Conservation (phyloP, 208 protist species). For the Trypanosoma avium region DNA sequence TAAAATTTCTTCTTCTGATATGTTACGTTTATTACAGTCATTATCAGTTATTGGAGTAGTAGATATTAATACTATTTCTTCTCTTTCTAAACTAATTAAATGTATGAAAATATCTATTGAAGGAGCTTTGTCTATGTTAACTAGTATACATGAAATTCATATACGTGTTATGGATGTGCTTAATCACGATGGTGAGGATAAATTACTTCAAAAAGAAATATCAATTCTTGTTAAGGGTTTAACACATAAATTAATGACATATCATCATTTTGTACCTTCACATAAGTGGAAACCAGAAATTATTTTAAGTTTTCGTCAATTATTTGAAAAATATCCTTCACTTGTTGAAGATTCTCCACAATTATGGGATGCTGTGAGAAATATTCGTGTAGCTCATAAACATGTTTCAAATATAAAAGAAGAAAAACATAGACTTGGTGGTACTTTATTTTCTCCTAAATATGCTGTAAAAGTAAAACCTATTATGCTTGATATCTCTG, state of each 20-base stretch:
- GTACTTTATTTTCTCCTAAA: slow-evolving; percentile 44
- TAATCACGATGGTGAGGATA: slow-evolving; percentile 32
- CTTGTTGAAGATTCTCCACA: slow-evolving; percentile 35
- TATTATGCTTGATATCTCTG: slow-evolving; percentile 38
- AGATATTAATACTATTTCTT: slow-evolving; percentile 13
- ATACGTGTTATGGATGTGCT: slow-evolving; percentile 58
- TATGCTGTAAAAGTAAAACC: slow-evolving; percentile 66
- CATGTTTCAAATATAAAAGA: slow-evolving; percentile 25
- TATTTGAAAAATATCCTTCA: slow-evolving; percentile 59
- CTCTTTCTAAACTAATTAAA: slow-evolving; percentile 8
- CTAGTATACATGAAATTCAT: slow-evolving; percentile 25
- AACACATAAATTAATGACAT: slow-evolving; percentile 15
- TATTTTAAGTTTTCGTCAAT: slow-evolving; percentile 49
- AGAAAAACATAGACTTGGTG: slow-evolving; percentile 19
- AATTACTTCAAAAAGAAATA: slow-evolving; percentile 11
- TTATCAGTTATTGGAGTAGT: slow-evolving; percentile 22
- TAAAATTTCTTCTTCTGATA: slow-evolving; percentile 22
- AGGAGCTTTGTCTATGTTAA: slow-evolving; percentile 8
- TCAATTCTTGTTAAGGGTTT: slow-evolving; percentile 19
- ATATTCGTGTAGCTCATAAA: slow-evolving; percentile 50
- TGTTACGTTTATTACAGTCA: slow-evolving; percentile 23
- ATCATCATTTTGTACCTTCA: background rate
- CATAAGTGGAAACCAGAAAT: slow-evolving; percentile 38
- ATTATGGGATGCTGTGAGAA: slow-evolving; percentile 74
- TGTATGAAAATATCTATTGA: slow-evolving; percentile 9